Percentiles rank a stretch among this genome's conserved stretches.
Evolutionary conservation across 2,329 filamentous ascomycete genomes (phyloP).

Genomic region (Neonectria ditissima): DNA sequence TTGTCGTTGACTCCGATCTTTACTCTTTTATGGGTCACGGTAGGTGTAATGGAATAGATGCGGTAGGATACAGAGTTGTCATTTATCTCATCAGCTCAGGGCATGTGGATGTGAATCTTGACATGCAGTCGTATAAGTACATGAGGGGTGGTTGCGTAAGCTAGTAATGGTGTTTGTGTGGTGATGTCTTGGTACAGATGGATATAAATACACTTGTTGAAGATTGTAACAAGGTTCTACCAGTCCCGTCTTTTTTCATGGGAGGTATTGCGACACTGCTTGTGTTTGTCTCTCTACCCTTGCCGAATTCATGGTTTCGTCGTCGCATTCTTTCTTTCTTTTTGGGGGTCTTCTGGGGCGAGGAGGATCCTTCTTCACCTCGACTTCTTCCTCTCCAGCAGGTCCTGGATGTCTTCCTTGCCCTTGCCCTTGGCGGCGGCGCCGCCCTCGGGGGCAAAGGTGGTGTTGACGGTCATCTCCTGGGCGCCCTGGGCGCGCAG

Average conservation of each 20-base stretch:
- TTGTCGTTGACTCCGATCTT: constrained; percentile 35
- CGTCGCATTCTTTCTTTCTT: background rate
- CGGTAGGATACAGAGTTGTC: constrained; percentile 43
- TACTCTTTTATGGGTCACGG: constrained; percentile 35
- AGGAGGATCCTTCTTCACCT: too few species aligned
- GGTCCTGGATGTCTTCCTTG: constrained; percentile 54
- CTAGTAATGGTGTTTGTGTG: constrained; percentile 22
- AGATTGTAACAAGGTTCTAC: background rate
- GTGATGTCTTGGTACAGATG: constrained; percentile 19
- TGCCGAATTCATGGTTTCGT: background rate
- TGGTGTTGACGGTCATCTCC: constrained; percentile 61
- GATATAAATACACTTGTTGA: constrained; percentile 26
- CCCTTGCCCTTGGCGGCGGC: constrained; percentile 47
- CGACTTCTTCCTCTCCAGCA: constrained; percentile 53
- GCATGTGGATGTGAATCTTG: constrained; percentile 10
- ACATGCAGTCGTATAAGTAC: constrained; percentile 14
- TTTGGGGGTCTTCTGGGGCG: too few species aligned
- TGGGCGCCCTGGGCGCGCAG: constrained; percentile 79
- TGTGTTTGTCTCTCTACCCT: background rate
- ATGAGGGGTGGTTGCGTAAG: constrained; percentile 18
- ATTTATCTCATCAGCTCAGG: constrained; percentile 16
- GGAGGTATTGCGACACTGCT: background rate
- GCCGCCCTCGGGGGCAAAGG: constrained; percentile 52
- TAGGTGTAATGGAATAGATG: constrained; percentile 40
- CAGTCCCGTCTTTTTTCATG: background rate